A percentile compares a stretch with the other conserved stretches of the same genome.
phyloP scores from a whole-genome alignment of 75 land plant species.

The Picea sitchensis region DNA sequence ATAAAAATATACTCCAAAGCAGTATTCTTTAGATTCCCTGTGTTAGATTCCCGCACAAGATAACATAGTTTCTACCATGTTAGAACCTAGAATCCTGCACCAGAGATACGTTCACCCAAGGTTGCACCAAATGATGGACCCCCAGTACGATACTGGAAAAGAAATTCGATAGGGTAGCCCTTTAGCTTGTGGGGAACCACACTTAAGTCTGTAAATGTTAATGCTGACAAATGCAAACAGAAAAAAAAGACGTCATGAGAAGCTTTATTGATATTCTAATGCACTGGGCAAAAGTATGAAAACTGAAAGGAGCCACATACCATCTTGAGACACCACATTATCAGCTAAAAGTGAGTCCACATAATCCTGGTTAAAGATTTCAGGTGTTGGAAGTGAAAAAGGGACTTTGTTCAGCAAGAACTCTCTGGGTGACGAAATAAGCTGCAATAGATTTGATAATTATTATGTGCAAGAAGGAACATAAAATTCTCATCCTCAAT shows the following conservation, averaged over 20 bases:
- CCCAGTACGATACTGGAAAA: constrained; percentile 70
- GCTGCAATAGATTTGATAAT: constrained; percentile 34
- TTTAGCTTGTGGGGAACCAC: constrained; percentile 73
- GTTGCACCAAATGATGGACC: constrained; percentile 92
- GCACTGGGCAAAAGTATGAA: not conserved
- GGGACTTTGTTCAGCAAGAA: constrained; percentile 66
- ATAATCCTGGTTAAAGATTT: constrained; percentile 61
- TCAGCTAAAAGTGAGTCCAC: constrained; percentile 60
- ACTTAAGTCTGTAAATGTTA: constrained; percentile 75
- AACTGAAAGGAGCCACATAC: constrained; percentile 18
- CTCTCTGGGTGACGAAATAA: constrained; percentile 71
- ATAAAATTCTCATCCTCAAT: not conserved
- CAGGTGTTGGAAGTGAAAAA: constrained; percentile 61
- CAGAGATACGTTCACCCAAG: constrained; percentile 49
- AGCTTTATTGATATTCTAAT: not conserved
- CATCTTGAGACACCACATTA: constrained; percentile 73
- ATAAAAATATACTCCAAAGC: no score
- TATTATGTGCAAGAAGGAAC: not conserved
- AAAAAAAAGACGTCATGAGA: not conserved
- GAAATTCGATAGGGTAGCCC: constrained; percentile 80
- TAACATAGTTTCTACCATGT: no score
- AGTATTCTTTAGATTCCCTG: no score
- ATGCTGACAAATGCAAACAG: constrained; percentile 37
- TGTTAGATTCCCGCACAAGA: no score
- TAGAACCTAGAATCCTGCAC: constrained; percentile 28